Conservation (phyloP, 345 rosid genomes). For the Litchi chinensis region DNA sequence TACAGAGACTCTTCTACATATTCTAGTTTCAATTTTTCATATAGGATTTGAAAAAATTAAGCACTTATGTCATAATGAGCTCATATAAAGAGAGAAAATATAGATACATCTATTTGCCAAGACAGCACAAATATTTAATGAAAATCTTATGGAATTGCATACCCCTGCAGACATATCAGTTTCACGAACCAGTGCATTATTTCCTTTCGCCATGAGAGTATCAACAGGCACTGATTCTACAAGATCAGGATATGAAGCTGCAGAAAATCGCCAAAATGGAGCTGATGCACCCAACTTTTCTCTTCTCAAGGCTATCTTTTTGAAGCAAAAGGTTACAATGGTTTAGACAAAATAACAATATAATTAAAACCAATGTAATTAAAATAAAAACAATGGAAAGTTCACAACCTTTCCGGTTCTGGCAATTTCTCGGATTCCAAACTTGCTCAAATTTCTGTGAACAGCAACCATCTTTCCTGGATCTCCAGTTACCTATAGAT, state of each 20-base stretch:
- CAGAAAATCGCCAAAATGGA: conserved; percentile 97
- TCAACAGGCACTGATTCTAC: conserved; percentile 42
- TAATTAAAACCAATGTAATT: conserved; percentile 3
- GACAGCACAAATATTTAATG: conserved; percentile 5
- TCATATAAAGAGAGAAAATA: conserved; percentile 3
- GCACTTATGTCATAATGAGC: conserved; percentile 6
- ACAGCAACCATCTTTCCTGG: conserved; percentile 97
- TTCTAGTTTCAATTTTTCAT: neutral
- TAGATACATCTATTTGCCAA: neutral
- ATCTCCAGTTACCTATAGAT: conserved; percentile 86
- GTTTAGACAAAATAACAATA: conserved; percentile 1
- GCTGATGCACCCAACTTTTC: conserved; percentile 92
- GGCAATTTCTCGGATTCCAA: conserved; percentile 89
- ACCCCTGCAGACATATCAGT: conserved; percentile 57
- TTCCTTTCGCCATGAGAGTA: conserved; percentile 47
- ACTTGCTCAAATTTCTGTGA: conserved; percentile 80
- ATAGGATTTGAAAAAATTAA: neutral
- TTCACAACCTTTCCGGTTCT: conserved; percentile 65
- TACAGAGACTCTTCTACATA: neutral
- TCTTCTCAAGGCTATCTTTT: conserved; percentile 89
- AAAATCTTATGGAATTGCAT: conserved; percentile 33
- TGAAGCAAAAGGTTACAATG: conserved; percentile 14
- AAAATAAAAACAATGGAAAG: conserved; percentile 2
- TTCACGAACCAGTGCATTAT: conserved; percentile 40
- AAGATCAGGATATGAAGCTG: conserved; percentile 96